Percentiles rank a stretch among this genome's conserved stretches.
Conservation (phyloP, 306 rosid species). For the Vigna trinervia region DNA sequence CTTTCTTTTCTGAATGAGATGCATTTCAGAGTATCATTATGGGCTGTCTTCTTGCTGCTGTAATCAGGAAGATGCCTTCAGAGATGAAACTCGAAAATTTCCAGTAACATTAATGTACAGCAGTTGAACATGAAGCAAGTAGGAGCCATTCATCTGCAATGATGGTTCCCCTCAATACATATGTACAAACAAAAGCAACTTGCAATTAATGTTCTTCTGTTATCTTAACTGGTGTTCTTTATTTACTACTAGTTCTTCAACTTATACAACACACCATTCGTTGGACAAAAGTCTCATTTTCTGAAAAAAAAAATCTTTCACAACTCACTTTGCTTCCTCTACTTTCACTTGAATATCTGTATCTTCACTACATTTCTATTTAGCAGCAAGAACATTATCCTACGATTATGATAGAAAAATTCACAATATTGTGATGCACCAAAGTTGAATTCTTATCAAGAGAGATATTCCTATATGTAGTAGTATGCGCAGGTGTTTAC, state of each 20-base stretch:
- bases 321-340: not conserved
- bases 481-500: no score
- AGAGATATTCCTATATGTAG: no score
- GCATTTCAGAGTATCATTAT: slow-evolving; percentile 17
- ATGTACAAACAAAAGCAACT: slow-evolving; percentile 16
- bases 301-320: not conserved
- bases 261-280: not conserved
- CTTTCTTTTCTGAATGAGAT: slow-evolving; percentile 29
- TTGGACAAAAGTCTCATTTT: no score
- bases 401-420: no score
- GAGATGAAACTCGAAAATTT: not conserved
- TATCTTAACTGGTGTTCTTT: not conserved
- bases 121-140: not conserved
- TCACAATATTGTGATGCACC: no score
- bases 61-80: not conserved
- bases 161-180: not conserved
- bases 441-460: no score
- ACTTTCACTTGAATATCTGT: not conserved
- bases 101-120: slow-evolving; percentile 11
- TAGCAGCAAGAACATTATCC: no score
- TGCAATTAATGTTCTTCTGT: not conserved
- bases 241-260: not conserved
- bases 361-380: no score
- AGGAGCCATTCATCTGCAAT: not conserved
- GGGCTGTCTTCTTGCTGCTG: not conserved